These are phyloP conservation scores for Phytophthora agathidicida DNA, from an alignment of 352 stramenopile genomes.

Conservation along the genomic window DNA sequence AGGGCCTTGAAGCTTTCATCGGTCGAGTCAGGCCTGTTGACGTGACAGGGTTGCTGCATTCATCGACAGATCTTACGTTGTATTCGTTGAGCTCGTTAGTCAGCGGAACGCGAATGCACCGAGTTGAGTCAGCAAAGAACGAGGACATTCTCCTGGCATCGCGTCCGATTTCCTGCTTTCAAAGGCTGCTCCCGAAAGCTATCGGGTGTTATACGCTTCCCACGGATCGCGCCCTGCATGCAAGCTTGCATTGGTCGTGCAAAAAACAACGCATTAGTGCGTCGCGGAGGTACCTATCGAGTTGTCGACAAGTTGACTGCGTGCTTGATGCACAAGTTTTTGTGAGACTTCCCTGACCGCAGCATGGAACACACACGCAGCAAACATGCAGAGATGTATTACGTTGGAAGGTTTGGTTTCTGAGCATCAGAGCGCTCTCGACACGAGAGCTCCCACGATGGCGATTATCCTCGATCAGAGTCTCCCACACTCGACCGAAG, in stretches of 20 bases:
- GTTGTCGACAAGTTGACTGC: constrained; percentile 6
- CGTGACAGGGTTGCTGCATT: constrained; percentile 7
- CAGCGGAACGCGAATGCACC: not conserved
- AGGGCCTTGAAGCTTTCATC: constrained; percentile 2
- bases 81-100: constrained; percentile 3
- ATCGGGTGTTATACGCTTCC: no score
- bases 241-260: constrained; percentile 2
- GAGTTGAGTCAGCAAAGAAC: constrained; percentile 13
- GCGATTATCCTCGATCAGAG: constrained; percentile 15
- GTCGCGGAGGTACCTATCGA: not conserved
- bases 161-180: no score
- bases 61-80: not conserved
- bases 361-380: no score
- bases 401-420: constrained; percentile 1
- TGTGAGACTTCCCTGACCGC: no score
- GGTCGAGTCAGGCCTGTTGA: no score
- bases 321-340: not conserved
- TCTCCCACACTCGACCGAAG: not conserved
- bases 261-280: no score
- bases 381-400: constrained; percentile 5
- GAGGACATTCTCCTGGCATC: not conserved
- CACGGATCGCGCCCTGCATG: constrained; percentile 1
- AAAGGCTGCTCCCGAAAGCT: no score
- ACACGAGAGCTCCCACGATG: constrained; percentile 9
- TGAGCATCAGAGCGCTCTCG: not conserved